phyloP scores from a whole-genome alignment of 306 rosid species.

The barrel medic (Medicago truncatula) region DNA sequence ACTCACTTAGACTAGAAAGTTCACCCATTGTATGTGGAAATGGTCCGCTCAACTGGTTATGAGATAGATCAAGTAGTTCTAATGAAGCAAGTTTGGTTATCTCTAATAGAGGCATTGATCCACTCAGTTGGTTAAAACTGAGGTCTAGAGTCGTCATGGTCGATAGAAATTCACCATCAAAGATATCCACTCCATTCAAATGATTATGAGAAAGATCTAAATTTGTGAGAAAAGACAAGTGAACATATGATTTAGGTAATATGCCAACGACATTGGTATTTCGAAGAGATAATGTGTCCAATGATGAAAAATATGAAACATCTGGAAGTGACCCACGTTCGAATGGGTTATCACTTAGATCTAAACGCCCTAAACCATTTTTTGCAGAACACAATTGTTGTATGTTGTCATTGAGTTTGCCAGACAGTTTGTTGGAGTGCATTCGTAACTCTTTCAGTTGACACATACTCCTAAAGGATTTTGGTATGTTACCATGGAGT shows the following conservation, averaged over 20 bases:
- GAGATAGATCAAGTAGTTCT: neutral
- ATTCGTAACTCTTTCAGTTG: neutral
- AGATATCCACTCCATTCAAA: neutral
- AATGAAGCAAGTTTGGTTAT: neutral
- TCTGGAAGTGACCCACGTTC: neutral
- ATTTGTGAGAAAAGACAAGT: neutral
- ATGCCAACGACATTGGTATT: neutral
- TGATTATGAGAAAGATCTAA: no score
- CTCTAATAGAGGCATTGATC: neutral
- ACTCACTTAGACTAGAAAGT: neutral
- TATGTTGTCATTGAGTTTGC: neutral
- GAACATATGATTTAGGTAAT: neutral
- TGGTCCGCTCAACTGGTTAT: constrained; percentile 28
- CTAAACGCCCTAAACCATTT: neutral
- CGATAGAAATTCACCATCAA: neutral
- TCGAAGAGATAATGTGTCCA: neutral
- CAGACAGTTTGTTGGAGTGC: constrained; percentile 25
- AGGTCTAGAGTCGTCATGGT: neutral
- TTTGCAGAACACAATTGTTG: neutral
- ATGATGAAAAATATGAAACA: neutral
- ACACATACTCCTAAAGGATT: constrained; percentile 28
- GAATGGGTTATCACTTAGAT: neutral
- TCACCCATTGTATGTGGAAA: constrained; percentile 22
- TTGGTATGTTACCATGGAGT: constrained; percentile 31
- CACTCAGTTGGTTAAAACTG: neutral